Base-by-base conservation (phyloP, 768 basidiomycete species). In the Phanerochaete sordida region DNA sequence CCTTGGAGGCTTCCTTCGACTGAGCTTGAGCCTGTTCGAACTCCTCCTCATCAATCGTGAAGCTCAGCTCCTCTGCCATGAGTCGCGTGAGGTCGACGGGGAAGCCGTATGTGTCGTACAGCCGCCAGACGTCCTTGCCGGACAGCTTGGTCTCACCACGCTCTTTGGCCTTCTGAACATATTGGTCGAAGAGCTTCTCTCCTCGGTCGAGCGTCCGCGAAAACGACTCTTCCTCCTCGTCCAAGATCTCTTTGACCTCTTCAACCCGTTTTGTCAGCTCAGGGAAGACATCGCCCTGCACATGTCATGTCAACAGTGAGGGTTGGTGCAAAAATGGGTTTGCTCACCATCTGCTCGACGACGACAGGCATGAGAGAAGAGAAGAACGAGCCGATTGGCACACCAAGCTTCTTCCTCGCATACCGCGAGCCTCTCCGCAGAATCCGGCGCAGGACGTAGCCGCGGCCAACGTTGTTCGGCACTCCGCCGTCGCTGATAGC, bases 91-190 rank as follows among this genome's bases (percentile, higher is more conserved):
- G 77, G 70, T 99, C 97, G 44, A 93, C 94, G 0, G 97, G 97
- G 79, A 99, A 99, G 53, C 97, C 97, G 70, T 91, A 99, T 1
- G 97, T 98, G 71, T 99, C 97, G 71, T 98, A 98, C 53, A 99
- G 75, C 27, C 92, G 84, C 97, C 97, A 99, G 35, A 98, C 93
- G 68, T 99, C 96, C 65, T 88, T 90, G 26, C 97, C 97, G 60
- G 78, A 85, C 30, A 99, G 84, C 65, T 86, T 83, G 39, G 77
- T 87, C 4, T 75, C 67, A 8, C 86, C 87, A 50, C 81, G 76
- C 56, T 86, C 81, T 64, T 79, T 79, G 9, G 95, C 86, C 31
- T 82, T 79, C 27, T 77, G 69, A 23, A 90, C 91, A 72, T 93
- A 97, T 65, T 91, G 85, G 57, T 95, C 93, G 72, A 98, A 99